These are phyloP conservation scores for Xylariomycetidae sp. DNA, from an alignment of 2,329 filamentous ascomycete species.

Conservation along the genomic window DNA sequence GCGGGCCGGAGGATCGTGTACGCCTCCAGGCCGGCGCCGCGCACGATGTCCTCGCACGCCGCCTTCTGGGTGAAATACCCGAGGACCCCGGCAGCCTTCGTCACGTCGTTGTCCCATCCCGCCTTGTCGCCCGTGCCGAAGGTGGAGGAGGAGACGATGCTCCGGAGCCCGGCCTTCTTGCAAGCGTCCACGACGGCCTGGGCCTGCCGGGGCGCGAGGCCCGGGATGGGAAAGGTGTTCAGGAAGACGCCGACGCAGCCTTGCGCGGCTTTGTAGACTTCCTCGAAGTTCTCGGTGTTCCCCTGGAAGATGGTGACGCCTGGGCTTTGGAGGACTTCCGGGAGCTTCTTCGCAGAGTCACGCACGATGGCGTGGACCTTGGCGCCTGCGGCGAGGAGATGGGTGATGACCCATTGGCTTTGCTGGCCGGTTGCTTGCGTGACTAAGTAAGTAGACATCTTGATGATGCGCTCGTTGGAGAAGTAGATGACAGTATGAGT, in stretches of 20 bases:
- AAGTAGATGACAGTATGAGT: no score
- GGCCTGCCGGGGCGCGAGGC: slow-evolving; percentile 25
- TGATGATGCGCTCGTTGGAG: no score
- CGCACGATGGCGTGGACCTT: slow-evolving; percentile 33
- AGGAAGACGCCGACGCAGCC: slow-evolving; percentile 27
- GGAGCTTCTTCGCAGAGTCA: slow-evolving; percentile 25
- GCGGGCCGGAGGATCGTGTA: slow-evolving; percentile 31
- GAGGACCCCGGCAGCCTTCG: slow-evolving; percentile 10
- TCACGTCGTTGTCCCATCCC: slow-evolving; percentile 19
- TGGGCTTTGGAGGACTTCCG: slow-evolving; percentile 17
- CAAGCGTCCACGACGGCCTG: slow-evolving; percentile 26
- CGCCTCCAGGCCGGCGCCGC: slow-evolving; percentile 19
- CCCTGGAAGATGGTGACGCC: slow-evolving; percentile 31
- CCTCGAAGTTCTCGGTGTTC: slow-evolving; percentile 28
- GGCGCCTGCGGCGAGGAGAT: slow-evolving; percentile 29
- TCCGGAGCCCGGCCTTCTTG: slow-evolving; percentile 27
- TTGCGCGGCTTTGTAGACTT: slow-evolving; percentile 25
- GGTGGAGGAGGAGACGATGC: slow-evolving; percentile 23
- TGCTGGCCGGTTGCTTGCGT: slow-evolving; percentile 32
- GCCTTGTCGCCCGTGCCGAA: slow-evolving; percentile 11
- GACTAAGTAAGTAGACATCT: slow-evolving; percentile 30
- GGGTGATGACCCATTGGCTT: slow-evolving; percentile 22
- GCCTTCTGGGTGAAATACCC: slow-evolving; percentile 34
- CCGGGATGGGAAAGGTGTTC: slow-evolving; percentile 17
- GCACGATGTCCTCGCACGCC: slow-evolving; percentile 29